A percentile compares a stretch with the other conserved stretches of the same genome.
Conservation (phyloP, 768 basidiomycete genomes). For the Macrolepiota fuliginosa region DNA sequence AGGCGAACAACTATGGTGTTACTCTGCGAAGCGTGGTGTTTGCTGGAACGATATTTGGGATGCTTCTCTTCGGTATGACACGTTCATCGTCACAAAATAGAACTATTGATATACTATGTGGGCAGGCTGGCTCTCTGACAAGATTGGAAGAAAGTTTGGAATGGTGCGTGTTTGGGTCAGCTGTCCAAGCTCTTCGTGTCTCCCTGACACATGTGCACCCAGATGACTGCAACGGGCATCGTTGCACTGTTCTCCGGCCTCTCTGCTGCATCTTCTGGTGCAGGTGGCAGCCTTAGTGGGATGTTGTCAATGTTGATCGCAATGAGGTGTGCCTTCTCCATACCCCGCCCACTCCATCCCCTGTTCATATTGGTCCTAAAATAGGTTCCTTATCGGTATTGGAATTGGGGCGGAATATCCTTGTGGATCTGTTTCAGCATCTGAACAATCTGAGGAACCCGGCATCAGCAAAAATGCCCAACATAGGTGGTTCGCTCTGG, state of each 20-base stretch:
- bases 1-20: constrained; percentile 54
- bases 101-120: not conserved
- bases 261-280: constrained; percentile 81
- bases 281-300: constrained; percentile 65
- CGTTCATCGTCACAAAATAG: not conserved
- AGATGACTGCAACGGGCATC: constrained; percentile 83
- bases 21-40: constrained; percentile 72
- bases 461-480: constrained; percentile 77
- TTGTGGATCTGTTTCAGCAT: constrained; percentile 84
- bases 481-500: constrained; percentile 83
- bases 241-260: constrained; percentile 82
- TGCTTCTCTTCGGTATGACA: constrained; percentile 64
- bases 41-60: constrained; percentile 85
- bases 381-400: constrained; percentile 83
- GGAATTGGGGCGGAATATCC: constrained; percentile 91
- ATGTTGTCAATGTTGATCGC: constrained; percentile 76
- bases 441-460: constrained; percentile 86
- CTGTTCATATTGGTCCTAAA: not conserved
- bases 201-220: constrained; percentile 15
- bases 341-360: not conserved
- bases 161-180: constrained; percentile 52
- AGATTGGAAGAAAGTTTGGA: constrained; percentile 83
- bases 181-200: not conserved
- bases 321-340: constrained; percentile 52
- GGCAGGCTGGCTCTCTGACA: constrained; percentile 73